These are phyloP conservation scores for Hymenoscyphus infarciens DNA, from an alignment of 2,329 filamentous ascomycete species.

Conservation along the genomic window DNA sequence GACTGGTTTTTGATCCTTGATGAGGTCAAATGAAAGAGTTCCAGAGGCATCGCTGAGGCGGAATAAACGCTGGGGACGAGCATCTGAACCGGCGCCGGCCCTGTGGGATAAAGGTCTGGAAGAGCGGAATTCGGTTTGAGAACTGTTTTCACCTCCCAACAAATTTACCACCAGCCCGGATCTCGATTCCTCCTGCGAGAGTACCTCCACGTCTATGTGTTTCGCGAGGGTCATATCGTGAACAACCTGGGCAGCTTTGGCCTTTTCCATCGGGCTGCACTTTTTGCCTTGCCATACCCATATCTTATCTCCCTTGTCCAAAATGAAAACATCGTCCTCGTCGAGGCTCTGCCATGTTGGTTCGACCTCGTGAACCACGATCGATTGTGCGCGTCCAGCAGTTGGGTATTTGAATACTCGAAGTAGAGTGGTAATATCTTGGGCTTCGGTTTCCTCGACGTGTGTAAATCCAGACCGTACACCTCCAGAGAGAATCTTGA, in stretches of 20 bases:
- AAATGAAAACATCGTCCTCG: constrained; percentile 62
- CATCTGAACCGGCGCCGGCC: constrained; percentile 18
- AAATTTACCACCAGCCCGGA: constrained; percentile 53
- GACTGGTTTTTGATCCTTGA: constrained; percentile 52
- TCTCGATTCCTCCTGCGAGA: constrained; percentile 57
- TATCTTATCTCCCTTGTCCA: constrained; percentile 61
- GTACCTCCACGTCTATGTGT: constrained; percentile 61
- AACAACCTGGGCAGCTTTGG: constrained; percentile 64
- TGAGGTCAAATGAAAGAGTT: constrained; percentile 51
- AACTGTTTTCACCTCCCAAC: constrained; percentile 47
- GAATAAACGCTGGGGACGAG: constrained; percentile 46
- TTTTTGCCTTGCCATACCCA: constrained; percentile 67
- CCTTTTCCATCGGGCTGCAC: constrained; percentile 66
- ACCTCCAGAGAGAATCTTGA: constrained; percentile 59
- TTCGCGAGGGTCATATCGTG: constrained; percentile 62
- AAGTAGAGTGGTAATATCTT: constrained; percentile 50
- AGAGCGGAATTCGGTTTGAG: constrained; percentile 41
- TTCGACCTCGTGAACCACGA: constrained; percentile 62
- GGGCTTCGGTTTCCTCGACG: constrained; percentile 47
- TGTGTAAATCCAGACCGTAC: constrained; percentile 61
- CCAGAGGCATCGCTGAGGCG: constrained; percentile 61
- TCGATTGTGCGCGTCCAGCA: constrained; percentile 43
- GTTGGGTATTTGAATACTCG: constrained; percentile 57
- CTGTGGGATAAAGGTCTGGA: constrained; percentile 40
- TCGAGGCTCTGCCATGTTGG: constrained; percentile 60